phyloP scores from a whole-genome alignment of 768 basidiomycete genomes.

The Naganishia vishniacii region DNA sequence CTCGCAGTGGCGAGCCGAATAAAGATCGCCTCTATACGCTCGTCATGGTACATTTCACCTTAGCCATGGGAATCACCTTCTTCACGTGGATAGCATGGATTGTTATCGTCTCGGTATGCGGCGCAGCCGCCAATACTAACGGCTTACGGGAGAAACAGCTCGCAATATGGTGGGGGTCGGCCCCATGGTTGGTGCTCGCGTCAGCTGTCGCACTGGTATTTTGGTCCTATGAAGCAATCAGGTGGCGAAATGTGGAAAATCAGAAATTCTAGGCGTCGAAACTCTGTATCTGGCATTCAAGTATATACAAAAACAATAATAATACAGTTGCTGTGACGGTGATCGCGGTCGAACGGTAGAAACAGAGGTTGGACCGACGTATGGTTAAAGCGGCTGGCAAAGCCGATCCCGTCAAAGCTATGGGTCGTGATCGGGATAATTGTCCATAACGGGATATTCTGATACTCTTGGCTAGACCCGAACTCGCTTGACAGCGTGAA shows the following conservation, averaged over 20 bases:
- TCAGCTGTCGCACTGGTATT: slow-evolving; percentile 4
- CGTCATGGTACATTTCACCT: slow-evolving; percentile 12
- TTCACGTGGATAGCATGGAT: slow-evolving; percentile 18
- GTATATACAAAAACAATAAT: too few species aligned
- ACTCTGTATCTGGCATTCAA: too few species aligned
- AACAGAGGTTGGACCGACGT: too few species aligned
- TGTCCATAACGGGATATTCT: background rate
- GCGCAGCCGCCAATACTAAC: slow-evolving; percentile 1
- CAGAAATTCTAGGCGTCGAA: background rate
- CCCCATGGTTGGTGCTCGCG: slow-evolving; percentile 13
- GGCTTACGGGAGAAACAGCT: background rate
- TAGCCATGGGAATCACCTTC: slow-evolving; percentile 14
- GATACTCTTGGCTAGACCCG: background rate
- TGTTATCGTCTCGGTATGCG: slow-evolving; percentile 17
- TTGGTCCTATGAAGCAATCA: slow-evolving; percentile 23
- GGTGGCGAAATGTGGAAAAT: slow-evolving; percentile 24
- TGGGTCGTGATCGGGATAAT: too few species aligned
- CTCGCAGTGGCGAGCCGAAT: slow-evolving; percentile 4
- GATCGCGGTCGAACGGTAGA: too few species aligned
- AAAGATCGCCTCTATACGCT: slow-evolving; percentile 19
- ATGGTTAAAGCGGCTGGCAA: too few species aligned
- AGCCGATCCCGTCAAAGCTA: too few species aligned
- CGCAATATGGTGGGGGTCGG: slow-evolving; percentile 23
- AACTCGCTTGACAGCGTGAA: slow-evolving; percentile 14
- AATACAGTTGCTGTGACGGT: too few species aligned